These are phyloP conservation scores for Aspergillus sp. DNA, from an alignment of 2,329 filamentous ascomycete species.

Conservation along the genomic window DNA sequence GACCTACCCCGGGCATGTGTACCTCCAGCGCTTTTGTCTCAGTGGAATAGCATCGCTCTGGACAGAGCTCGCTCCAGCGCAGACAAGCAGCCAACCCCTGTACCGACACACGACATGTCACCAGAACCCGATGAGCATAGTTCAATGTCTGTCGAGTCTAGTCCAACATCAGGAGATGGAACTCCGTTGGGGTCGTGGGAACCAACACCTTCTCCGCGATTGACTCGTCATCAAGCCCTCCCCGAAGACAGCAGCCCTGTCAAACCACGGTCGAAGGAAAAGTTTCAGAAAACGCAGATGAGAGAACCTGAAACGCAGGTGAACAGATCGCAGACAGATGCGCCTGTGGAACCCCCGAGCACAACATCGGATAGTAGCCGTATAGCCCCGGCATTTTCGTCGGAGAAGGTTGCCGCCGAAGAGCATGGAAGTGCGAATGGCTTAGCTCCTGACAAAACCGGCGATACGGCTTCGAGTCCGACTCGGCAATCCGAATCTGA, in stretches of 20 bases:
- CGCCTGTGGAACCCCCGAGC: not conserved
- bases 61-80: constrained; percentile 4
- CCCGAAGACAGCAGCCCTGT: constrained; percentile 32
- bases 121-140: not conserved
- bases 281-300: not conserved
- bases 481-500: constrained; percentile 11
- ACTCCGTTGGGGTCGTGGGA: not conserved
- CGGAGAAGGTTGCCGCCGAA: not conserved
- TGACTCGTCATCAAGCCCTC: constrained; percentile 12
- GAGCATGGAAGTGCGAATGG: not conserved
- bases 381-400: not conserved
- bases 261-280: not conserved
- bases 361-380: not conserved
- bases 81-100: not conserved
- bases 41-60: constrained; percentile 35
- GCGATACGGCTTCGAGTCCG: not conserved
- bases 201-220: constrained; percentile 16
- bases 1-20: constrained; percentile 30
- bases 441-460: not conserved
- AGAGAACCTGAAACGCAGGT: not conserved
- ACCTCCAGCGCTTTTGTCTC: constrained; percentile 32
- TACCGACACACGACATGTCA: not conserved
- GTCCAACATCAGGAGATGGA: too few species aligned
- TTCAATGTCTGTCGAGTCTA: not conserved
- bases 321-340: not conserved